Conservation (phyloP, 2,329 filamentous ascomycete species). For the Xenosphaeropsis pyriputrescens region DNA sequence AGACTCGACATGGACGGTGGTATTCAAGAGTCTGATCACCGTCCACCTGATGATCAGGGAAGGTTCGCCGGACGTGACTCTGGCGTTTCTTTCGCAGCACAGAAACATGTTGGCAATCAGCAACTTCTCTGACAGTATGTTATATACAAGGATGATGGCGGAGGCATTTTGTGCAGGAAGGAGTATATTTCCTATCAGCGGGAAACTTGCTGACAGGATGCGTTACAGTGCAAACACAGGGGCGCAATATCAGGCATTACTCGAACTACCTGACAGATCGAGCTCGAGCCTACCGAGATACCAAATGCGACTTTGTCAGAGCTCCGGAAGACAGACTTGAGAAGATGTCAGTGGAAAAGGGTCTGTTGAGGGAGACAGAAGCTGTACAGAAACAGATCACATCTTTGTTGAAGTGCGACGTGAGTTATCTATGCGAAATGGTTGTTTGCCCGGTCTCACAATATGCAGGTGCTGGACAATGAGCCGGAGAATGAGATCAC, state of each 20-base stretch:
- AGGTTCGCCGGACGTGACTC: constrained; percentile 75
- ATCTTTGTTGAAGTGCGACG: constrained; percentile 78
- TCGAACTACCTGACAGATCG: constrained; percentile 74
- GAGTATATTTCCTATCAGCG: too few relatives aligned
- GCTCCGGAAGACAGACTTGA: constrained; percentile 72
- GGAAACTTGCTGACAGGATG: too few relatives aligned
- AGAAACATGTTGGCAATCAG: constrained; percentile 76
- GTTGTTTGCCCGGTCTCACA: background rate
- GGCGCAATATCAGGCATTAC: constrained; percentile 87
- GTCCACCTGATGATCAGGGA: constrained; percentile 96
- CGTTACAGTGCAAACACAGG: constrained; percentile 71
- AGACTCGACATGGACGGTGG: constrained; percentile 98
- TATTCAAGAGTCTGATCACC: constrained; percentile 94
- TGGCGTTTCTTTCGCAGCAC: constrained; percentile 71
- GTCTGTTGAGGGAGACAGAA: constrained; percentile 82
- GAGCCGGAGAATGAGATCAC: constrained; percentile 96
- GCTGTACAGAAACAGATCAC: constrained; percentile 76
- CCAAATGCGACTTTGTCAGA: constrained; percentile 81
- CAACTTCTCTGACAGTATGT: constrained; percentile 80
- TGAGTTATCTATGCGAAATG: constrained; percentile 27
- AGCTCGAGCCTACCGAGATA: constrained; percentile 68
- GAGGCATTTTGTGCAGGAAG: background rate
- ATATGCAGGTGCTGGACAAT: constrained; percentile 58
- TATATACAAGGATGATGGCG: background rate
- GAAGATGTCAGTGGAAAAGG: constrained; percentile 79